These are phyloP conservation scores for Raphidocelis subcapitata DNA, from an alignment of 139 green algal species.

Conservation along the genomic window DNA sequence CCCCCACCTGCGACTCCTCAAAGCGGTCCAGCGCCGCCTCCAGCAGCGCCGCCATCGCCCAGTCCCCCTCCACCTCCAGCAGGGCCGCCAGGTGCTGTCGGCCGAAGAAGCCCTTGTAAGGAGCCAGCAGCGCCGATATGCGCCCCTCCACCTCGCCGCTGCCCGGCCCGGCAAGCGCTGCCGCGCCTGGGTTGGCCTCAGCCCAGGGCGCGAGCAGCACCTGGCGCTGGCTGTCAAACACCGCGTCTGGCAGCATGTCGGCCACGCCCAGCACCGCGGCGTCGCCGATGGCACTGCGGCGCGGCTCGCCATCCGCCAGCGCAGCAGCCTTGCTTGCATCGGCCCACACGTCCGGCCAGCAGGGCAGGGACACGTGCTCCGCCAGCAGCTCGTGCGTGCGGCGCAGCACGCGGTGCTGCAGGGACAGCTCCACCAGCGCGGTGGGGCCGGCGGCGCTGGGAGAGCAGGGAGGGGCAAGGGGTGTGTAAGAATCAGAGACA, in stretches of 20 bases:
- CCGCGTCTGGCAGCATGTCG: slow-evolving; percentile 4
- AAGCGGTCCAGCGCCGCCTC: neutral
- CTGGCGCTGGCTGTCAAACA: slow-evolving; percentile 17
- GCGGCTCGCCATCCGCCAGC: neutral
- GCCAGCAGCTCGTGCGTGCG: slow-evolving; percentile 24
- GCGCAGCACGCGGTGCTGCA: slow-evolving; percentile 12
- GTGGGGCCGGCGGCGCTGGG: slow-evolving; percentile 1
- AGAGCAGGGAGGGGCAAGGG: too few species aligned
- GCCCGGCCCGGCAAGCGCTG: neutral
- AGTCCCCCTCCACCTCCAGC: neutral
- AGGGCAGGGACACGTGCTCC: slow-evolving; percentile 14
- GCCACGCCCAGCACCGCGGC: neutral
- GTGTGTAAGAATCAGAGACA: too few species aligned
- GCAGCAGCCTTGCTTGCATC: neutral
- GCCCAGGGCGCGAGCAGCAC: slow-evolving; percentile 6
- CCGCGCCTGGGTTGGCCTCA: neutral
- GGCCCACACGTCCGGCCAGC: slow-evolving; percentile 18
- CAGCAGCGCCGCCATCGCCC: slow-evolving; percentile 3
- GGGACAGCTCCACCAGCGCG: slow-evolving; percentile 3
- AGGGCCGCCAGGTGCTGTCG: slow-evolving; percentile 22
- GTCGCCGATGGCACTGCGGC: neutral
- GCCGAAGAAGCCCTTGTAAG: slow-evolving; percentile 16
- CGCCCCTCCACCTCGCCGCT: neutral
- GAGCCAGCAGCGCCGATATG: slow-evolving; percentile 3
- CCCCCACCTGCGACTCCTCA: slow-evolving; percentile 20